These are phyloP conservation scores for Syncephalastrum sp. DNA, from an alignment of 371 early-diverging fungal species.

Conservation along the genomic window DNA sequence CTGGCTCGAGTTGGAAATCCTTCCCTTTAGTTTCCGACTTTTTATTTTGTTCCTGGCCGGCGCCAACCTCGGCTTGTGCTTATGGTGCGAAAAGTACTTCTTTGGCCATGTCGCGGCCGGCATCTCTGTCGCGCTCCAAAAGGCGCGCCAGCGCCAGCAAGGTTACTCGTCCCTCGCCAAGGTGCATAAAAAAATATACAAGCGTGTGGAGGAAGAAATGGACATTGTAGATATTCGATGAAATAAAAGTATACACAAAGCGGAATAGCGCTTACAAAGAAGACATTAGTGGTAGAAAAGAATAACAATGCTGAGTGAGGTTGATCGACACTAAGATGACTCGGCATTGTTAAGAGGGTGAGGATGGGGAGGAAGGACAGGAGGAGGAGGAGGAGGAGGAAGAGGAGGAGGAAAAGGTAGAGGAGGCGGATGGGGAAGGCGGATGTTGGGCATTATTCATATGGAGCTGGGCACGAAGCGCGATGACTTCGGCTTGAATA, in stretches of 20 bases:
- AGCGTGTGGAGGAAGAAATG: conserved; percentile 51
- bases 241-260: neutral
- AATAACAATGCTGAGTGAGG: too few species aligned
- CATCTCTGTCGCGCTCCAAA: conserved; percentile 14
- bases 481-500: conserved; percentile 23
- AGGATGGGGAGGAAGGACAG: too few species aligned
- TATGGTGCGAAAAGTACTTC: conserved; percentile 54
- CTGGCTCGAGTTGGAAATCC: conserved; percentile 54
- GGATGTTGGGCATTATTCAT: too few species aligned
- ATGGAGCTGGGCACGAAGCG: conserved; percentile 12
- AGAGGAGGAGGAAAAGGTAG: too few species aligned
- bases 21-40: conserved; percentile 51
- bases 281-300: too few species aligned
- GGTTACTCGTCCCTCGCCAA: conserved; percentile 22
- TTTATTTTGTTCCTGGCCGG: conserved; percentile 47
- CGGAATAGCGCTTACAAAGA: too few species aligned
- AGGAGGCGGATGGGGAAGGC: too few species aligned
- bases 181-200: conserved; percentile 43
- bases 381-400: too few species aligned
- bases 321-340: too few species aligned
- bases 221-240: conserved; percentile 17
- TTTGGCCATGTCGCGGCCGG: conserved; percentile 29
- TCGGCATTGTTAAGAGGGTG: too few species aligned
- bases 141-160: conserved; percentile 3
- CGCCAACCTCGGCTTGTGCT: conserved; percentile 46